A percentile compares a stretch with the other conserved stretches of the same genome.
phyloP scores from a whole-genome alignment of 2,329 filamentous ascomycete species.

The Phialophora verrucosa region DNA sequence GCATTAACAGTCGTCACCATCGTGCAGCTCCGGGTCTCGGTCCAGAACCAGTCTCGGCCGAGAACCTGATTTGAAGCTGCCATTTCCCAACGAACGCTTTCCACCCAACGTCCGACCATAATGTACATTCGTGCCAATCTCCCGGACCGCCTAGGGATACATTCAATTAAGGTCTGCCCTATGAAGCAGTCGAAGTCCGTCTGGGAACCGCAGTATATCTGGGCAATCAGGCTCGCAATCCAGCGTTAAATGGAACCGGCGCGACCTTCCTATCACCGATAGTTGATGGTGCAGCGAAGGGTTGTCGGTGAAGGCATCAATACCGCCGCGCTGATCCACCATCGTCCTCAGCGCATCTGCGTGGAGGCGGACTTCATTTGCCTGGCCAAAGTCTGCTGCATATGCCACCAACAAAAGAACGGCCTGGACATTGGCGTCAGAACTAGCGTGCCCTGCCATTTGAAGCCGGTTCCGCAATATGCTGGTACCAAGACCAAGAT shows the following conservation, averaged over 20 bases:
- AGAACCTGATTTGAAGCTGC: background rate
- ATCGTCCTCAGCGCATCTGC: slow-evolving; percentile 35
- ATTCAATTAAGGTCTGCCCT: background rate
- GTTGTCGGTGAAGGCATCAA: slow-evolving; percentile 30
- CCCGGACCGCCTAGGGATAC: background rate
- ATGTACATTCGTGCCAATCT: background rate
- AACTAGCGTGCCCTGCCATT: slow-evolving; percentile 29
- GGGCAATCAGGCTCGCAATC: slow-evolving; percentile 26
- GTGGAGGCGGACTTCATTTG: slow-evolving; percentile 31
- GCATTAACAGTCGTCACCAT: background rate
- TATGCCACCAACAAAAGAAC: slow-evolving; percentile 38
- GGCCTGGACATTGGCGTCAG: slow-evolving; percentile 37
- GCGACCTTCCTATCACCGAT: slow-evolving; percentile 28
- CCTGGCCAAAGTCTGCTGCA: slow-evolving; percentile 34
- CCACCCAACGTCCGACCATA: background rate
- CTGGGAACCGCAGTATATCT: slow-evolving; percentile 28
- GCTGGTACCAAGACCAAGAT: slow-evolving; percentile 35
- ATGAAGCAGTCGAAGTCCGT: slow-evolving; percentile 20
- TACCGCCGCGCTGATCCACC: slow-evolving; percentile 35
- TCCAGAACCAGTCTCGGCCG: background rate
- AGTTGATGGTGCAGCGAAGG: slow-evolving; percentile 33
- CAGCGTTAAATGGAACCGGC: slow-evolving; percentile 33
- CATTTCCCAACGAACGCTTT: background rate
- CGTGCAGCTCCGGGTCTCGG: background rate
- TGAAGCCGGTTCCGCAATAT: slow-evolving; percentile 36